Base-by-base conservation (phyloP, 1,284 basidiomycete genomes). In the Apiotrichum akiyoshidainum region DNA sequence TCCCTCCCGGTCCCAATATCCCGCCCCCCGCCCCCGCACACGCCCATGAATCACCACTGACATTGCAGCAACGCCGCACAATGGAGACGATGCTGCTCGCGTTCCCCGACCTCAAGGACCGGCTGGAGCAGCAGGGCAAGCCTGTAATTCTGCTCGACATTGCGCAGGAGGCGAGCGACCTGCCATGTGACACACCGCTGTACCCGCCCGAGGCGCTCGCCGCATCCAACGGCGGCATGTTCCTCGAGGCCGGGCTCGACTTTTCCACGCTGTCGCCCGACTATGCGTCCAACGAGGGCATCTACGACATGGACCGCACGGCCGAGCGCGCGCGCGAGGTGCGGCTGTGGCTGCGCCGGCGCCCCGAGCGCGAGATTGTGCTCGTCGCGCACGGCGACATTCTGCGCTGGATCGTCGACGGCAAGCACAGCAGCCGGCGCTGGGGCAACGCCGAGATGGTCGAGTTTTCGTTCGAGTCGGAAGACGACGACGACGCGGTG, bases 361-460 rank as follows among this genome's bases (percentile, higher is more conserved):
- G 75, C 33, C 58, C 61, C 16, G 78, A 78, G 67, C 48, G 64
- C 40, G 72, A 75, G 65, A 78, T 79, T 59, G 77, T 79, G 31
- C 65, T 79, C 39, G 76, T 78, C 8, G 76, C 78, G 8, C 78
- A 79, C 59, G 77, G 78, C 1, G 77, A 78, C 54, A 75, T 79
- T 26, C 57, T 79, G 34, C 63, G 78, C 39, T 65, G 67, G 59
- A 63, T 79, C 35, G 72, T 68, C 1, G 71, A 77, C 40, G 70
- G 72, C 0, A 31, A 70, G 26, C 65, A 72, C 52, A 67, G 66
- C 5, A 56, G 57, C 2, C 57, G 69, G 74, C 64, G 65, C 11
- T 78, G 77, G 76, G 66, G 55, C 22, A 79, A 79, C 57, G 71
- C 75, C 58, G 73, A 78, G 54, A 63, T 70, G 34, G 65, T 66